These are phyloP conservation scores for Hirschioporus abietinus DNA, from an alignment of 768 basidiomycete species.

Conservation along the genomic window DNA sequence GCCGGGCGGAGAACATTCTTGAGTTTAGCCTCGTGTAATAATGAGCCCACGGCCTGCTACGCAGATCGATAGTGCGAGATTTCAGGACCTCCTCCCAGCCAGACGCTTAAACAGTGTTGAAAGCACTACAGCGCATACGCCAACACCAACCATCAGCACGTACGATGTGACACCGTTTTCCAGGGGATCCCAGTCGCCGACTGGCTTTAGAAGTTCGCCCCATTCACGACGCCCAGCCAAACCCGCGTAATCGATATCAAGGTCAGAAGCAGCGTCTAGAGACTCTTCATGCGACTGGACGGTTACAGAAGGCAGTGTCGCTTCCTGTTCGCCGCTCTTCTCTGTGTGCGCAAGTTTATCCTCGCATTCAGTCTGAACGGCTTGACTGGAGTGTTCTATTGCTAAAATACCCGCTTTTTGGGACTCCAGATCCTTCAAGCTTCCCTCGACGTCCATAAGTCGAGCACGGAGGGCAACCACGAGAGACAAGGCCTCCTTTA, in stretches of 20 bases:
- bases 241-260: neutral
- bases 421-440: neutral
- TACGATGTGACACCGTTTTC: constrained; percentile 2
- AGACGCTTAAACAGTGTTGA: neutral
- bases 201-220: neutral
- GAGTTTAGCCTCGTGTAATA: neutral
- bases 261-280: neutral
- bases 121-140: constrained; percentile 3
- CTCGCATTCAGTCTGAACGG: neutral
- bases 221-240: neutral
- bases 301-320: neutral
- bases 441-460: neutral
- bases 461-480: neutral
- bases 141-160: constrained; percentile 5
- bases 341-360: neutral
- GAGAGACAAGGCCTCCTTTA: neutral
- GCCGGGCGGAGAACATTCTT: neutral
- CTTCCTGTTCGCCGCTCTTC: neutral
- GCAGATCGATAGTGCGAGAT: neutral
- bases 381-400: neutral
- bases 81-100: neutral
- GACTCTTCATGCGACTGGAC: neutral
- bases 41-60: neutral
- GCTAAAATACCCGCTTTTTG: neutral
- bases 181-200: constrained; percentile 1